Percentiles rank a stretch among this genome's conserved stretches.
These are phyloP conservation scores for Flaveria floridana DNA, from an alignment of 140 eudicot genomes.

Conservation along the genomic window DNA sequence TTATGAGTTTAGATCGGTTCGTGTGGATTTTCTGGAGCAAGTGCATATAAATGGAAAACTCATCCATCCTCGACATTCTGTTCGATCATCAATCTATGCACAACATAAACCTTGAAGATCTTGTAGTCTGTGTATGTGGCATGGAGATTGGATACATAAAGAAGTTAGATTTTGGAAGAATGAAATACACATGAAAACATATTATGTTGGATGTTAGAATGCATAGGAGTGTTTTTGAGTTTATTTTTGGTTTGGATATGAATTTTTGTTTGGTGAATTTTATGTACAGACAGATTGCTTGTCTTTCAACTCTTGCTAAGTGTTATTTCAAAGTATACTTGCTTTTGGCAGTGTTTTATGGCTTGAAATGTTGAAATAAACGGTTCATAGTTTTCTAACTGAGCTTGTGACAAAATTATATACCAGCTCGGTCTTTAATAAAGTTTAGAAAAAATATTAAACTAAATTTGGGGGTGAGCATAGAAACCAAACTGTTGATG, in stretches of 20 bases:
- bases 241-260: conserved; percentile 10
- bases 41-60: conserved; percentile 80
- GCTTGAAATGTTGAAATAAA: not conserved
- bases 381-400: too few relatives aligned
- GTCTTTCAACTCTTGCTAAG: conserved; percentile 8
- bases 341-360: conserved; percentile 10
- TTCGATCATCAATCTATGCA: conserved; percentile 64
- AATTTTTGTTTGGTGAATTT: conserved; percentile 1
- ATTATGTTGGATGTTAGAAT: not conserved
- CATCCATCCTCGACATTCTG: conserved; percentile 48
- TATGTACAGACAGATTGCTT: conserved; percentile 22
- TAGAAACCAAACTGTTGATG: too few relatives aligned
- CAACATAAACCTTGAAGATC: conserved; percentile 65
- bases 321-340: not conserved
- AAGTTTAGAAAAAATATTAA: too few relatives aligned
- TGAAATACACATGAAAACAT: conserved; percentile 21
- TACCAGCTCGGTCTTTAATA: too few relatives aligned
- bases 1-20: conserved; percentile 77
- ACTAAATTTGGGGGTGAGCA: too few relatives aligned
- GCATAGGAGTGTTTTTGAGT: not conserved
- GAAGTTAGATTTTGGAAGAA: not conserved
- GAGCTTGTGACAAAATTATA: too few relatives aligned
- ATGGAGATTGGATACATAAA: not conserved
- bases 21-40: conserved; percentile 85
- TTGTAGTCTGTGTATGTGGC: not conserved